These are phyloP conservation scores for Vigna trinervia DNA, from an alignment of 306 rosid species.

Conservation along the genomic window DNA sequence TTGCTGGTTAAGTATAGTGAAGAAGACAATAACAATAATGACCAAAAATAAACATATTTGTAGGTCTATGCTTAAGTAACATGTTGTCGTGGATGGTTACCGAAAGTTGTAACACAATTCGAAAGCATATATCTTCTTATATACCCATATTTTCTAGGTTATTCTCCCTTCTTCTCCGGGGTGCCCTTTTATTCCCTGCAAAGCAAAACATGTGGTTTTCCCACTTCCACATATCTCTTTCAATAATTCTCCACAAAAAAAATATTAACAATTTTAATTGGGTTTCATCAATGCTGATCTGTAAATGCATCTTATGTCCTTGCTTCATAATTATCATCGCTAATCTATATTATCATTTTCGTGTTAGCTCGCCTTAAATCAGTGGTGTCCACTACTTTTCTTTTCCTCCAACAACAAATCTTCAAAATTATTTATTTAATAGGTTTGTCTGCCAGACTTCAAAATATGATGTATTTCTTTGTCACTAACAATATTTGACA, in stretches of 20 bases:
- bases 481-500: not conserved
- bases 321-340: constrained; percentile 18
- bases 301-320: constrained; percentile 32
- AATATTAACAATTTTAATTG: constrained; percentile 9
- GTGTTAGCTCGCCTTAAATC: constrained; percentile 31
- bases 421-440: constrained; percentile 15
- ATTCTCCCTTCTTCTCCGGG: constrained; percentile 1
- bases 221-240: constrained; percentile 35
- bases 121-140: constrained; percentile 42
- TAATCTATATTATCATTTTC: constrained; percentile 33
- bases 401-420: constrained; percentile 7
- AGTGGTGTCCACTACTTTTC: constrained; percentile 28
- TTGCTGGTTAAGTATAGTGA: not conserved
- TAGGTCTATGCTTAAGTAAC: constrained; percentile 2
- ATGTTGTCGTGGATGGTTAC: constrained; percentile 41
- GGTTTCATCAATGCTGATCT: constrained; percentile 39
- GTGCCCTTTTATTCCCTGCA: constrained; percentile 39
- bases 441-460: not conserved
- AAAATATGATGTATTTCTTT: not conserved
- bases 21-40: constrained; percentile 9
- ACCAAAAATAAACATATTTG: constrained; percentile 2
- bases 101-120: constrained; percentile 43
- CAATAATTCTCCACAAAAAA: constrained; percentile 29
- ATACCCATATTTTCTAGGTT: constrained; percentile 5
- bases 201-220: constrained; percentile 44